Evolutionary conservation across 352 stramenopile genomes (phyloP).

Genomic region (Phytopythium mirpurense): DNA sequence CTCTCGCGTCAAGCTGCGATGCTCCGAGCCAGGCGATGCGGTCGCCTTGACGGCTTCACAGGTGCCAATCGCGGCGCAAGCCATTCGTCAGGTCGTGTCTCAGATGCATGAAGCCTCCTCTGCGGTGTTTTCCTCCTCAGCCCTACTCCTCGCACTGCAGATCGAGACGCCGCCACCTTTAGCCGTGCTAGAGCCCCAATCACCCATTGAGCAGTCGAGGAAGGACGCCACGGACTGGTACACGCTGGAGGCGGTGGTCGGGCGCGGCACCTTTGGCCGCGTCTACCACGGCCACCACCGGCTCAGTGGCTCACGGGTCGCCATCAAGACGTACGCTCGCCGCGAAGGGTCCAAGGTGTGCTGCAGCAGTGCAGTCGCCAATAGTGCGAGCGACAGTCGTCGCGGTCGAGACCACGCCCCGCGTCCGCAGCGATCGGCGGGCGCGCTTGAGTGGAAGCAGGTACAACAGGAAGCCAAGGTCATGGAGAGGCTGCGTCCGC

Average conservation of each 20-base stretch:
- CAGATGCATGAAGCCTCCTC: neutral
- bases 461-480: constrained; percentile 52
- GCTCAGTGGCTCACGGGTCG: constrained; percentile 32
- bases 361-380: neutral
- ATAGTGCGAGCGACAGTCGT: neutral
- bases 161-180: neutral
- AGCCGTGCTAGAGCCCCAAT: neutral
- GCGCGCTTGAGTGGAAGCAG: constrained; percentile 53
- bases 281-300: constrained; percentile 41
- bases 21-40: neutral
- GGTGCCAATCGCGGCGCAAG: neutral
- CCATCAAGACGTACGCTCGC: constrained; percentile 63
- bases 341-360: constrained; percentile 31
- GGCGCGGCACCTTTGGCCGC: constrained; percentile 45
- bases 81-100: neutral
- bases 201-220: constrained; percentile 10
- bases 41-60: neutral
- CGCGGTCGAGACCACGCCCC: constrained; percentile 6
- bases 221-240: constrained; percentile 28
- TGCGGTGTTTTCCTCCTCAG: neutral
- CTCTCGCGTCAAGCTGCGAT: neutral
- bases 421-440: constrained; percentile 3
- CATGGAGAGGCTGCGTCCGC: constrained; percentile 27
- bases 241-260: constrained; percentile 35
- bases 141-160: neutral